Percentiles rank a stretch among this genome's conserved stretches.
Conservation (phyloP, 805 yeast genomes). For the Ogataea pini region DNA sequence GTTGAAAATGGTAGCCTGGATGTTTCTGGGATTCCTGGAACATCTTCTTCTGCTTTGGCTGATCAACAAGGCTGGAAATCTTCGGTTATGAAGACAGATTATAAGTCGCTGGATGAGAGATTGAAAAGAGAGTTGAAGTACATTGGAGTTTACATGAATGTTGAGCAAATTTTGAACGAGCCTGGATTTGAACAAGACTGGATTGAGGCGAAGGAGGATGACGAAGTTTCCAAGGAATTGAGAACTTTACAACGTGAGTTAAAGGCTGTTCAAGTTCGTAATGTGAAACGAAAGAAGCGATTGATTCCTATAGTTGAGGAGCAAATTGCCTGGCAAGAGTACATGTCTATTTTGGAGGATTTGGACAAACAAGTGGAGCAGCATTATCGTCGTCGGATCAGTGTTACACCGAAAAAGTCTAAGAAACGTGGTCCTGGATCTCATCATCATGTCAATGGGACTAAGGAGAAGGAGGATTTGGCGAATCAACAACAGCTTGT, state of each 20-base stretch:
- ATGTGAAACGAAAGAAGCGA: constrained; percentile 64
- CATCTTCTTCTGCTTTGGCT: constrained; percentile 31
- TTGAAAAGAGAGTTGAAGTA: constrained; percentile 83
- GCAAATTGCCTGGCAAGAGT: constrained; percentile 94
- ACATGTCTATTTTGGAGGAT: constrained; percentile 84
- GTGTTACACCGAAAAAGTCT: constrained; percentile 64
- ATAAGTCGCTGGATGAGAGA: constrained; percentile 81
- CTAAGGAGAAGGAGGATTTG: constrained; percentile 28
- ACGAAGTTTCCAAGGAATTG: constrained; percentile 85
- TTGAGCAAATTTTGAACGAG: constrained; percentile 40
- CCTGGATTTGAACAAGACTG: constrained; percentile 57
- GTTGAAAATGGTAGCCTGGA: constrained; percentile 5
- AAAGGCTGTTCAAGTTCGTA: constrained; percentile 57
- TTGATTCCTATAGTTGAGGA: constrained; percentile 77
- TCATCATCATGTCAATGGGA: constrained; percentile 24
- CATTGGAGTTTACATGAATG: constrained; percentile 85
- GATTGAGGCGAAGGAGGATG: constrained; percentile 84
- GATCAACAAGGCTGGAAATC: constrained; percentile 52
- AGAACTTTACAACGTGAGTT: constrained; percentile 71
- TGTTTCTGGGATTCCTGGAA: constrained; percentile 12
- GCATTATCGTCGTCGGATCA: constrained; percentile 79
- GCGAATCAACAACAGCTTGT: constrained; percentile 55
- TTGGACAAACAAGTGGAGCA: constrained; percentile 96
- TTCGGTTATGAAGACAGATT: constrained; percentile 55
- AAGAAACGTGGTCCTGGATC: constrained; percentile 47